Base-by-base conservation (phyloP, 495 filamentous ascomycete genomes). In the Glarea lozoyensis region DNA sequence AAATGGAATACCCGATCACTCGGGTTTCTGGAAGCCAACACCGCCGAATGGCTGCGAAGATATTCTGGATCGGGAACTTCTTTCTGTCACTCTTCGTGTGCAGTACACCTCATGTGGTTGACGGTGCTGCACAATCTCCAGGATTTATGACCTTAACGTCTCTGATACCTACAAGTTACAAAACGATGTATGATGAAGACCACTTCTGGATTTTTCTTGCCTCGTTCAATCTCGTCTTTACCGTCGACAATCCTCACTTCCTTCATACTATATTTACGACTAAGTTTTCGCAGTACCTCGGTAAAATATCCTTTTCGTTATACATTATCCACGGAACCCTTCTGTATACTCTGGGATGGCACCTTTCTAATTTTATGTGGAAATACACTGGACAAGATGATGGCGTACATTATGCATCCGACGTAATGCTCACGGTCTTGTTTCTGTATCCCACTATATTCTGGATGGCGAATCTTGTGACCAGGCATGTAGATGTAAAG, bases 241-340 rank as follows among this genome's bases (percentile, higher is more conserved):
- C 66, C 22, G 63, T 75, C 45, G 74, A 73, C 23, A 69, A 74
- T 34, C 64, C 70, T 24, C 55, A 53, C 1, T 59, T 62, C 16
- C 64, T 80, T 40, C 69, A 72, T 45, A 60, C 56, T 21, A 51
- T 79, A 27, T 76, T 82, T 54, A 69, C 68, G 27, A 69, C 68
- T 36, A 57, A 63, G 0, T 35, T 81, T 0, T 73, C 75, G 17
- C 77, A 78, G 49, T 82, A 80, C 49, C 65, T 76, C 9, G 77
- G 76, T 25, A 66, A 72, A 23, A 71, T 79, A 37, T 69, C 68
- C 3, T 77, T 61, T 50, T 62, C 68, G 7, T 67, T 78, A 37
- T 79, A 78, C 36, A 65, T 78, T 25, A 66, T 75, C 16, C 73
- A 75, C 40, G 71, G 69, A 3, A 66, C 68, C 13, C 65, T 81